Conservation (phyloP, 2,329 filamentous ascomycete species). For the Ceratocystis diversiconidia region DNA sequence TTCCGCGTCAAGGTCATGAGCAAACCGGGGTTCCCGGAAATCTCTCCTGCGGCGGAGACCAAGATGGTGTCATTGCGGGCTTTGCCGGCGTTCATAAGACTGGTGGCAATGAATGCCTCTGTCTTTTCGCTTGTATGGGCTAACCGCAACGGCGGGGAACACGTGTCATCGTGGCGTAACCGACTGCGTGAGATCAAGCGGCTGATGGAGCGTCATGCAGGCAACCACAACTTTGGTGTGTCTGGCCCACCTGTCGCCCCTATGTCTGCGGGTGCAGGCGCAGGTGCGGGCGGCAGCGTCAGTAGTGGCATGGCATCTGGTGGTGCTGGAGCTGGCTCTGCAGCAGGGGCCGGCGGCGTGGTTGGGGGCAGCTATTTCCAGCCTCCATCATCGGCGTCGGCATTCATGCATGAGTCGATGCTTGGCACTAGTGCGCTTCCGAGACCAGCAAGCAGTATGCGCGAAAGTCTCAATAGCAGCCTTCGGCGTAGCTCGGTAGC, state of each 20-base stretch:
- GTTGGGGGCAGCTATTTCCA: slow-evolving; percentile 23
- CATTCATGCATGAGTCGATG: slow-evolving; percentile 19
- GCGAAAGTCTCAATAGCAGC: slow-evolving; percentile 46
- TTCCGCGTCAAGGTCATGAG: slow-evolving; percentile 85
- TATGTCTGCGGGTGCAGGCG: slow-evolving; percentile 16
- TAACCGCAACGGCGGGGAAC: slow-evolving; percentile 59
- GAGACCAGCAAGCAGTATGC: slow-evolving; percentile 35
- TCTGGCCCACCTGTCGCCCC: slow-evolving; percentile 24
- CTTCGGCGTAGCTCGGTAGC: slow-evolving; percentile 50
- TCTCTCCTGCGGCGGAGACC: slow-evolving; percentile 75
- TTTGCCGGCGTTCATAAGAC: slow-evolving; percentile 70
- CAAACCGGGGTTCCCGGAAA: slow-evolving; percentile 76
- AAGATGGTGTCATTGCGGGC: slow-evolving; percentile 79
- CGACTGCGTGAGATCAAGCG: slow-evolving; percentile 73
- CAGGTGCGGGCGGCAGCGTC: slow-evolving; percentile 24
- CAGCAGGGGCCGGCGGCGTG: slow-evolving; percentile 21
- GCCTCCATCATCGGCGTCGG: slow-evolving; percentile 10
- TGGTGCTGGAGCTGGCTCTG: slow-evolving; percentile 19
- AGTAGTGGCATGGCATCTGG: slow-evolving; percentile 22
- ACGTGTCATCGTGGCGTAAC: slow-evolving; percentile 79
- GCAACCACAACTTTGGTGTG: slow-evolving; percentile 29
- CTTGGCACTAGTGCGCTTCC: slow-evolving; percentile 24
- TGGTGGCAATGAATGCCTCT: slow-evolving; percentile 82
- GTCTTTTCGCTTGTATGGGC: slow-evolving; percentile 90
- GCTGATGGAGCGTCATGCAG: slow-evolving; percentile 54